These are phyloP conservation scores for Beauveria sp. DNA, from an alignment of 2,329 filamentous ascomycete genomes.

Conservation along the genomic window DNA sequence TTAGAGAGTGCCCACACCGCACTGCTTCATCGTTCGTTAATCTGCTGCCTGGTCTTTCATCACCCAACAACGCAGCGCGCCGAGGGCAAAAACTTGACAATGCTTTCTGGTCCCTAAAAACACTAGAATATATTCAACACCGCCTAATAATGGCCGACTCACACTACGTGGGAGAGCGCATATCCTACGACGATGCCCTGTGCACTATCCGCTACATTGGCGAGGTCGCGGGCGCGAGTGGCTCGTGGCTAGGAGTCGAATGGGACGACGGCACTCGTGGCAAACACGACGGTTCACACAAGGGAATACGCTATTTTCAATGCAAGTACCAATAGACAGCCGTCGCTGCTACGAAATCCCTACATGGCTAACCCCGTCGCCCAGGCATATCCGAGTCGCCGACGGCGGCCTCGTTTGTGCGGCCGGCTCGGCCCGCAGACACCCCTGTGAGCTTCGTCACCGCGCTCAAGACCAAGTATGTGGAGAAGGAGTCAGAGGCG, in stretches of 20 bases:
- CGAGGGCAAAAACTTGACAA: neutral
- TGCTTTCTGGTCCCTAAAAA: neutral
- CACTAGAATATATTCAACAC: neutral
- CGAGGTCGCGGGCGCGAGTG: conserved; percentile 64
- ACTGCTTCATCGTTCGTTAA: conserved; percentile 10
- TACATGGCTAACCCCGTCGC: neutral
- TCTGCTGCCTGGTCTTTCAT: conserved; percentile 15
- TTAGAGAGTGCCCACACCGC: neutral
- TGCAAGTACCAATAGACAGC: conserved; percentile 45
- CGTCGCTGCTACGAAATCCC: neutral
- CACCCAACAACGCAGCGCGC: neutral
- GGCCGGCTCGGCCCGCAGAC: conserved; percentile 66
- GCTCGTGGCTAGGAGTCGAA: conserved; percentile 87
- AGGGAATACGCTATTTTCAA: conserved; percentile 71
- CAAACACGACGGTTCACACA: conserved; percentile 83
- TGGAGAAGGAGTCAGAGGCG: conserved; percentile 33
- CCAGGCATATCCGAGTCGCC: conserved; percentile 53
- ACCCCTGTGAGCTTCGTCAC: conserved; percentile 64
- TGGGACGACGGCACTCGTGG: conserved; percentile 86
- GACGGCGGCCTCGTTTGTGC: conserved; percentile 79
- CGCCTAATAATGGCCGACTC: conserved; percentile 28
- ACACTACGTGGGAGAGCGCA: conserved; percentile 59
- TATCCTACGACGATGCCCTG: conserved; percentile 68
- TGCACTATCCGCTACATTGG: conserved; percentile 86
- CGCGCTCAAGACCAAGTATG: conserved; percentile 80